Evolutionary conservation across 2,329 filamentous ascomycete species (phyloP), one percentile per base, ranked within the genome.

Genomic region (Nigrospora sphaerica): DNA sequence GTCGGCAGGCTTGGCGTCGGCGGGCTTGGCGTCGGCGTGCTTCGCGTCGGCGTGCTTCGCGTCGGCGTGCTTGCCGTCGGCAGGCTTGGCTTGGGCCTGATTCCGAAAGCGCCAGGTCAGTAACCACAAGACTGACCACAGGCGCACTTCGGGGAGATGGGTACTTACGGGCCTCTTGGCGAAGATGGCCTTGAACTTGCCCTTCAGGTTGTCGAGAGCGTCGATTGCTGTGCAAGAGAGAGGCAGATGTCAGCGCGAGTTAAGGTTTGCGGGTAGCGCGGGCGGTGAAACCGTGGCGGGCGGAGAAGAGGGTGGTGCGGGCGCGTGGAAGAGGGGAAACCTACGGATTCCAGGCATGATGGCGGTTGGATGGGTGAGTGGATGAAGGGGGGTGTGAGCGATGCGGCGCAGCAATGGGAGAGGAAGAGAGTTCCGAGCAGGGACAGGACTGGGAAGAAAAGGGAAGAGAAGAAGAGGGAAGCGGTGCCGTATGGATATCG

Each of bases 331-430:
- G 32, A 47, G 50, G 45, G 33, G 37, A 50, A 41, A 74, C 72
- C 66, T 64, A 77, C 75, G 73, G 61, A 77, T 67, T 54, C 73
- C 74, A 62, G 70, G 68, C 75, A 78, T 78, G 40, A 52, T 74
- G 62, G 53, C 58, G 57, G 57, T 53, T 17, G 34, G 33, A 12
- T 13, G n/a, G n/a, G 13, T 44, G n/a, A 19, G 16, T n/a, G 36
- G 39, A 47, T 52, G 52, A 46, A 47, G 28, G 32, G 31, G 19
- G 39, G 10, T 28, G 6, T 23, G 17, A 44, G 33, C 14, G 35
- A 41, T 11, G 11, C 18, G 13, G 34, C 14, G 23, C 23, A 28
- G 7, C 23, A 9, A 23, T 28, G 23, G 10, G 23, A 28, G 10
- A 28, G 23, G 10, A 9, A 23, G 19, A 28, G 23, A 28, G 14